A percentile compares a stretch with the other conserved stretches of the same genome.
These are phyloP conservation scores for Apiospora kogelbergensis DNA, from an alignment of 2,329 filamentous ascomycete genomes.

Conservation along the genomic window DNA sequence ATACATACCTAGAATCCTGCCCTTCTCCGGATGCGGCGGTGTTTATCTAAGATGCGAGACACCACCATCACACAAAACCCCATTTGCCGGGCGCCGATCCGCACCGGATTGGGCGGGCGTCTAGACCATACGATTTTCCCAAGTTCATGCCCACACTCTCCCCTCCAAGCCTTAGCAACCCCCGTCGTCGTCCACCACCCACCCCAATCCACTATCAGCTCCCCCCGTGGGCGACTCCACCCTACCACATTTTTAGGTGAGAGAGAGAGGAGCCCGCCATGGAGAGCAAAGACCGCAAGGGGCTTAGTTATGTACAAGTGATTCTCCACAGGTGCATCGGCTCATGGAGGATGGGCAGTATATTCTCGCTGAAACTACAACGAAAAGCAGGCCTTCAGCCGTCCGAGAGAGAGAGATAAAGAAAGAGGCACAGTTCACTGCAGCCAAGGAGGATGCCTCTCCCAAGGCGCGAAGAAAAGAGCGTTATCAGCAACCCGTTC, in stretches of 20 bases:
- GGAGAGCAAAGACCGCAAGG: not conserved
- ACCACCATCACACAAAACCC: not conserved
- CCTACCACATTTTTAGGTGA: not conserved
- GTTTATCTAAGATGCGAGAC: not conserved
- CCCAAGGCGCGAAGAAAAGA: not conserved
- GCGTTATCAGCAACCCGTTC: not conserved
- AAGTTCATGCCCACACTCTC: not conserved
- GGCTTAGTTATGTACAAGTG: too few relatives aligned
- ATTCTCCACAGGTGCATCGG: not conserved
- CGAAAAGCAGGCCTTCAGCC: not conserved
- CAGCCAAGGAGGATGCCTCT: not conserved
- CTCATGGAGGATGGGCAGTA: not conserved
- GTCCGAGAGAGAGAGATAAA: too few relatives aligned
- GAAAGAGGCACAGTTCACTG: not conserved
- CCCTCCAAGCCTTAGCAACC: too few relatives aligned
- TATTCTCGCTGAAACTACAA: not conserved
- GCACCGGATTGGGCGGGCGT: slow-evolving; percentile 1
- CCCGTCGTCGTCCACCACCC: too few relatives aligned
- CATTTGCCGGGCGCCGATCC: slow-evolving; percentile 6
- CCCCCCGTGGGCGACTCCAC: not conserved
- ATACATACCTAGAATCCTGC: not conserved
- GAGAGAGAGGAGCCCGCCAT: not conserved
- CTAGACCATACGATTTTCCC: not conserved
- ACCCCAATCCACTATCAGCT: not conserved
- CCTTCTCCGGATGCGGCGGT: not conserved